Evolutionary conservation across 371 early-diverging fungal genomes (phyloP).

Genomic region (Mortierella sp.): DNA sequence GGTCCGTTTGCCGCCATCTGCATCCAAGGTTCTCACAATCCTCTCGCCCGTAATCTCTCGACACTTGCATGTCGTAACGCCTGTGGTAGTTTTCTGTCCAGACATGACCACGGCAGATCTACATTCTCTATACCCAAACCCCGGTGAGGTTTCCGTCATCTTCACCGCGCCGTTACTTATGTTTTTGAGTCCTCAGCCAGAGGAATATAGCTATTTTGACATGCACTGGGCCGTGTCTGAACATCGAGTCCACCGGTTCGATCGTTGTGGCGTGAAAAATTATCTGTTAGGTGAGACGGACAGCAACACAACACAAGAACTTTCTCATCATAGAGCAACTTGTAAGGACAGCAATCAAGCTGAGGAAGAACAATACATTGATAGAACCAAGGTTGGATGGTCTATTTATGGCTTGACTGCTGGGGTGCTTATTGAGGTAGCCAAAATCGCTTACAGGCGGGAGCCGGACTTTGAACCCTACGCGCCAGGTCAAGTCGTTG

Average conservation of each 20-base stretch:
- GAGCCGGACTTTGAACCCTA: conserved; percentile 25
- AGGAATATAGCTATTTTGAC: conserved; percentile 19
- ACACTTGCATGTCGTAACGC: conserved; percentile 43
- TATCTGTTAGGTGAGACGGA: conserved; percentile 8
- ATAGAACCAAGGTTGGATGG: conserved; percentile 31
- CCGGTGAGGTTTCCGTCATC: conserved; percentile 43
- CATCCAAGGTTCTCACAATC: conserved; percentile 8
- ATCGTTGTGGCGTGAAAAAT: conserved; percentile 20
- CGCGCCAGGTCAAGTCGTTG: conserved; percentile 21
- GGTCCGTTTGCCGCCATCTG: conserved; percentile 11
- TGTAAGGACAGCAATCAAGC: neutral
- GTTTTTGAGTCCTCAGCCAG: conserved; percentile 27
- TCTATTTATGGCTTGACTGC: conserved; percentile 44
- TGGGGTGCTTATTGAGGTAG: conserved; percentile 30
- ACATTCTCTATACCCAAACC: conserved; percentile 25
- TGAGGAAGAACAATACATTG: neutral
- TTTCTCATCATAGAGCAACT: neutral
- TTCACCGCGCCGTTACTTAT: conserved; percentile 31
- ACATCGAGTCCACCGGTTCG: conserved; percentile 37
- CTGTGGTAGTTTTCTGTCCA: conserved; percentile 35
- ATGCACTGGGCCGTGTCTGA: conserved; percentile 22
- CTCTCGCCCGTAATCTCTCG: conserved; percentile 28
- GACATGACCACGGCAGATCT: conserved; percentile 27
- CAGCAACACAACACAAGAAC: neutral
- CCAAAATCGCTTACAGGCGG: conserved; percentile 28